These are phyloP conservation scores for Kurtzmaniella quercitrusa DNA, from an alignment of 1,139 yeast species.

Conservation along the genomic window DNA sequence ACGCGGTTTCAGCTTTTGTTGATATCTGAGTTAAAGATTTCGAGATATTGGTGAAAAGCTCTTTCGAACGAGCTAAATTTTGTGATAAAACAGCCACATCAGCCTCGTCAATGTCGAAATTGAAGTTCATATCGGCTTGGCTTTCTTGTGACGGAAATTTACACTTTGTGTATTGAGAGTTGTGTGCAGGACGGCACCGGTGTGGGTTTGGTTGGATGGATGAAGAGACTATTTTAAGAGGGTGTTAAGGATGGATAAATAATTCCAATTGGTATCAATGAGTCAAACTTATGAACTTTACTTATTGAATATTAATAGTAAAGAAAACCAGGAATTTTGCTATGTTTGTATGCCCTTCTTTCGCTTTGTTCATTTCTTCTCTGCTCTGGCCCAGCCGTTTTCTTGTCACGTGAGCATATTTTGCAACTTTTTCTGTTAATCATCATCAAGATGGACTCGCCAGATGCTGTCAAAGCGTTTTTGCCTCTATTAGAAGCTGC, in stretches of 20 bases:
- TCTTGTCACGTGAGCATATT: not conserved
- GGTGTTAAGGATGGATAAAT: no score
- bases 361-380: not conserved
- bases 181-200: not conserved
- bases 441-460: not conserved
- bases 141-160: not conserved
- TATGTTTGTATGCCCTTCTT: not conserved
- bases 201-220: not conserved
- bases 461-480: not conserved
- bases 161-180: not conserved
- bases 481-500: not conserved
- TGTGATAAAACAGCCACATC: constrained; percentile 82
- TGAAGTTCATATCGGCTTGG: constrained; percentile 13
- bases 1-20: constrained; percentile 57
- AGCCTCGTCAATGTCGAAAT: constrained; percentile 69
- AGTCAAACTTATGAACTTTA: no score
- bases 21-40: constrained; percentile 55
- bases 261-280: no score
- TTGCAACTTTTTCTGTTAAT: not conserved
- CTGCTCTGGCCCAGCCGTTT: not conserved
- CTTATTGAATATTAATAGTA: no score
- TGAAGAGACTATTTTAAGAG: no score
- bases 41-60: constrained; percentile 54
- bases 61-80: constrained; percentile 57
- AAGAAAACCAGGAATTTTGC: no score